phyloP scores from a whole-genome alignment of 768 basidiomycete genomes.

The Lactifluus pinguis region DNA sequence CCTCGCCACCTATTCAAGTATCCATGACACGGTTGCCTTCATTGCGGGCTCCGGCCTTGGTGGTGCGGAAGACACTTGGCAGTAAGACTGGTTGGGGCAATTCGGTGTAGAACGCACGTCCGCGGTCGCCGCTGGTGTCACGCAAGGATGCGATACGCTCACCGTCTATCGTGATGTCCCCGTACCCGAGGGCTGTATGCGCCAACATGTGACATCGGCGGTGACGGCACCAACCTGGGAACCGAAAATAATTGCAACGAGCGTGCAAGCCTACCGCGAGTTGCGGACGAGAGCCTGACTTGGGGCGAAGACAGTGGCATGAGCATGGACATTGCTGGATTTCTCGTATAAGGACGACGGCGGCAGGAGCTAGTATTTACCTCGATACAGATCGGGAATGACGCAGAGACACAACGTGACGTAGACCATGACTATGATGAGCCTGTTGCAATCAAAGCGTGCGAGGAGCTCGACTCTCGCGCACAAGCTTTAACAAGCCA shows the following conservation, averaged over 20 bases:
- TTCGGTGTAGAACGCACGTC: no score
- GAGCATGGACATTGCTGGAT: not conserved
- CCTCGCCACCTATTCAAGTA: no score
- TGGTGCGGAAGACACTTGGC: no score
- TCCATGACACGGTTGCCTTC: no score
- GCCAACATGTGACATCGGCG: conserved; percentile 30
- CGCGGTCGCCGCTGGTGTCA: conserved; percentile 50
- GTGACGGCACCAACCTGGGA: conserved; percentile 1
- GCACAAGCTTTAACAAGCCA: no score
- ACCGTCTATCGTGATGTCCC: conserved; percentile 61
- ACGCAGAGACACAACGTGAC: conserved; percentile 28
- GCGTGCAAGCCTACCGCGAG: not conserved
- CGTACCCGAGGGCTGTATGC: conserved; percentile 36
- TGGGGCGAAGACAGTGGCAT: not conserved
- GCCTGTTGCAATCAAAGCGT: conserved; percentile 49
- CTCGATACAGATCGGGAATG: not conserved
- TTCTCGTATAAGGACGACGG: not conserved
- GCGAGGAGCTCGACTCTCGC: conserved; percentile 79
- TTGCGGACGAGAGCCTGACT: conserved; percentile 9
- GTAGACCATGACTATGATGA: conserved; percentile 61
- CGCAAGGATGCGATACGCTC: conserved; percentile 64
- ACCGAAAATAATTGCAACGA: conserved; percentile 17
- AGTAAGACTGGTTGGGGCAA: no score
- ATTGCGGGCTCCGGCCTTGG: no score
- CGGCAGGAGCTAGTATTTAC: not conserved